phyloP scores from a whole-genome alignment of 176 grass and related monocot species.

The Elymus sibiricus region DNA sequence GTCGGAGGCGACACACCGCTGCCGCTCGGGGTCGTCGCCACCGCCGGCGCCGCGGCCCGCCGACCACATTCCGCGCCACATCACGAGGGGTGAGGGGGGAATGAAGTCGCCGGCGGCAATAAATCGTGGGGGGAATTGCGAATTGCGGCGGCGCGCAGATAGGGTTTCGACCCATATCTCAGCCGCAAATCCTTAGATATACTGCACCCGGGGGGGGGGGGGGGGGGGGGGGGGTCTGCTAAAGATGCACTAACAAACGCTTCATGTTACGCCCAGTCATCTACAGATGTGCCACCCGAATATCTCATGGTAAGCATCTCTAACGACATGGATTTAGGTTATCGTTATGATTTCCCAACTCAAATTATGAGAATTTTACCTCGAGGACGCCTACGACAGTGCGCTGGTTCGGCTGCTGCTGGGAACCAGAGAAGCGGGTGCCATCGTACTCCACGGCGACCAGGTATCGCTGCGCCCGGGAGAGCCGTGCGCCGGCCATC shows the following conservation, averaged over 20 bases:
- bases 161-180: too few species aligned
- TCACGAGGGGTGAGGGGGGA: too few species aligned
- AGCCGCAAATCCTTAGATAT: too few species aligned
- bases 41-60: too few species aligned
- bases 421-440: conserved; percentile 82
- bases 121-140: too few species aligned
- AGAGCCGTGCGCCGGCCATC: conserved; percentile 40
- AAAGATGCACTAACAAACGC: not conserved
- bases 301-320: not conserved
- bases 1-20: too few species aligned
- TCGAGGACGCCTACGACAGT: conserved; percentile 86
- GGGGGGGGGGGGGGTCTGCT: too few species aligned
- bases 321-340: not conserved
- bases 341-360: not conserved
- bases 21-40: too few species aligned
- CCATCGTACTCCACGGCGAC: conserved; percentile 84
- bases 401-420: conserved; percentile 76
- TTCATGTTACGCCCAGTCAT: not conserved
- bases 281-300: not conserved
- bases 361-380: conserved; percentile 37
- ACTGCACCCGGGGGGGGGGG: too few species aligned
- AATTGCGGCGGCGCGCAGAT: too few species aligned
- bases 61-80: too few species aligned
- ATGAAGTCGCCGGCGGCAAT: too few species aligned
- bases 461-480: conserved; percentile 74